These are phyloP conservation scores for Iris macrosiphon DNA, from an alignment of 106 monocot species.

Conservation along the genomic window DNA sequence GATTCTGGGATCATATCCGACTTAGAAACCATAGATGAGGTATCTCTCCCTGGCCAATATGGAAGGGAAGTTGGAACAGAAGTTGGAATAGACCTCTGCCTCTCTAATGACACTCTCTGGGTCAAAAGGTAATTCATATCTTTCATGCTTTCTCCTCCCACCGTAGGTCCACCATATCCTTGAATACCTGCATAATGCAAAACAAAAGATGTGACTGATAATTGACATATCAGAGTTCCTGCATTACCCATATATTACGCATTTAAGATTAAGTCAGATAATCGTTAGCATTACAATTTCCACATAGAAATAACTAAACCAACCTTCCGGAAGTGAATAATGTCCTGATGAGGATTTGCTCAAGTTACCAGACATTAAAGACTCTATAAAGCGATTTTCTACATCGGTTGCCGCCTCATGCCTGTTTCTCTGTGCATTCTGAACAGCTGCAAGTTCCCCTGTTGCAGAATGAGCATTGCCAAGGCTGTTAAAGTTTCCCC, in stretches of 20 bases:
- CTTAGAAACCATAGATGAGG: slow-evolving; percentile 20
- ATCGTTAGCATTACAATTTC: background rate
- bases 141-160: slow-evolving; percentile 26
- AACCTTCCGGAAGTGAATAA: slow-evolving; percentile 50
- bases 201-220: background rate
- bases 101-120: slow-evolving; percentile 53
- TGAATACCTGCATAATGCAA: slow-evolving; percentile 35
- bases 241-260: slow-evolving; percentile 7
- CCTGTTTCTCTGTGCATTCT: slow-evolving; percentile 27
- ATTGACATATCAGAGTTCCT: background rate
- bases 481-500: slow-evolving; percentile 14
- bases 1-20: slow-evolving; percentile 19
- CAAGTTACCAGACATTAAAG: slow-evolving; percentile 62
- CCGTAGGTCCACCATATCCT: slow-evolving; percentile 27
- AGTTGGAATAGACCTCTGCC: slow-evolving; percentile 32
- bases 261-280: background rate
- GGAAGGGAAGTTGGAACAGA: slow-evolving; percentile 17
- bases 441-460: slow-evolving; percentile 27
- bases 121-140: slow-evolving; percentile 54
- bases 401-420: slow-evolving; percentile 37
- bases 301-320: background rate
- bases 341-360: slow-evolving; percentile 15
- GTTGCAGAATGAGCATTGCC: slow-evolving; percentile 21
- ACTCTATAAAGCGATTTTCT: slow-evolving; percentile 83
- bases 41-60: slow-evolving; percentile 39